Evolutionary conservation across 139 green algal genomes (phyloP).

Genomic region (Picochlorum sp.): DNA sequence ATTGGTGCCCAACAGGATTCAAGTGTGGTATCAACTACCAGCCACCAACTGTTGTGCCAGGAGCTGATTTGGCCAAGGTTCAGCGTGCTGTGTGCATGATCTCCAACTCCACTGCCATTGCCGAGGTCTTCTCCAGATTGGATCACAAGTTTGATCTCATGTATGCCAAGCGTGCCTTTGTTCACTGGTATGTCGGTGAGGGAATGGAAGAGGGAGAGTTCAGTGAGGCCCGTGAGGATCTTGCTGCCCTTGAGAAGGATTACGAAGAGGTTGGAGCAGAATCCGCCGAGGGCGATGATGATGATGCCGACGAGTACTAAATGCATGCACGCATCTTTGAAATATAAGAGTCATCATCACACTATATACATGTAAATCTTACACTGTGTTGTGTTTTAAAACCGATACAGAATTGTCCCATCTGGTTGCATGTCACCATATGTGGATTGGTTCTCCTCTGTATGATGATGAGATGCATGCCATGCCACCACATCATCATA

Average conservation of each 20-base stretch:
- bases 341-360: constrained; percentile 7
- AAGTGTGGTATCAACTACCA: constrained; percentile 99
- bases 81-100: constrained; percentile 99
- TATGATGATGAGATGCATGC: constrained; percentile 52
- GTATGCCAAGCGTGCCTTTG: constrained; percentile 99
- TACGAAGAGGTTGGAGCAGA: constrained; percentile 93
- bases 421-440: constrained; percentile 4
- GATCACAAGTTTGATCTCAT: constrained; percentile 99
- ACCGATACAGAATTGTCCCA: constrained; percentile 10
- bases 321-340: constrained; percentile 6
- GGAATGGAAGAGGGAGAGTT: constrained; percentile 92
- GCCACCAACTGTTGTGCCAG: constrained; percentile 94
- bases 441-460: constrained; percentile 8
- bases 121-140: constrained; percentile 94
- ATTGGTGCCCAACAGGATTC: constrained; percentile 99
- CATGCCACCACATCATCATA: constrained; percentile 88
- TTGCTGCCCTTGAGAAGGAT: constrained; percentile 97
- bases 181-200: constrained; percentile 99
- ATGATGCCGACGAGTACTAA: constrained; percentile 23
- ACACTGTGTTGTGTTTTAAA: constrained; percentile 3
- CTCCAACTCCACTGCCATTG: constrained; percentile 97
- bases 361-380: not conserved
- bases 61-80: constrained; percentile 97
- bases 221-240: constrained; percentile 86
- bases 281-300: constrained; percentile 51